Percentiles rank a stretch among this genome's conserved stretches.
Conservation (phyloP, 768 basidiomycete genomes). For the Tylopilus intermedius region DNA sequence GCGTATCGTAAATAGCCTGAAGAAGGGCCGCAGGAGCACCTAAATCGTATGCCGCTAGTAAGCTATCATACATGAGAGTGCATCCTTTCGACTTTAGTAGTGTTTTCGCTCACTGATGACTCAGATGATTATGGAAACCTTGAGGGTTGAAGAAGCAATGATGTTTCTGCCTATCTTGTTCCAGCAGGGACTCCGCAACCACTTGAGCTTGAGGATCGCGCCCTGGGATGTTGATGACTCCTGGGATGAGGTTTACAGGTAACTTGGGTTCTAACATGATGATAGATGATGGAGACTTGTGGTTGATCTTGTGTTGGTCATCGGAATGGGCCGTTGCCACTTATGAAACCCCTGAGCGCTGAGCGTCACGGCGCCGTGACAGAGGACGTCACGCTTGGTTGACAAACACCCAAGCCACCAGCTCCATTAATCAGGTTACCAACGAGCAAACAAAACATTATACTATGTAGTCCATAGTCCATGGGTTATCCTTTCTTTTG, state of each 20-base stretch:
- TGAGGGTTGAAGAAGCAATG: conserved; percentile 46
- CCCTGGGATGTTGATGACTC: conserved; percentile 46
- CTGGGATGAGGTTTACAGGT: conserved; percentile 28
- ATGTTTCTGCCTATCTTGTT: conserved; percentile 43
- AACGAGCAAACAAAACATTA: background rate
- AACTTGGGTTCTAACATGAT: background rate
- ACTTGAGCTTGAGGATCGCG: conserved; percentile 40
- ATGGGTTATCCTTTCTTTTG: background rate
- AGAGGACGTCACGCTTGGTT: too few relatives aligned
- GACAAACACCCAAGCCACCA: too few relatives aligned
- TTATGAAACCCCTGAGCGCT: background rate
- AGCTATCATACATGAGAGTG: conserved; percentile 26
- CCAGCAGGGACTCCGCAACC: conserved; percentile 40
- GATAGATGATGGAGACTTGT: background rate
- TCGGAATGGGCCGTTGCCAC: background rate
- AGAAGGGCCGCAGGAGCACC: conserved; percentile 44
- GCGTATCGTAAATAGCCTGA: conserved; percentile 45
- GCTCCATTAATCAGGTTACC: background rate
- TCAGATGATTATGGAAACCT: conserved; percentile 54
- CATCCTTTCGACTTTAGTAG: background rate
- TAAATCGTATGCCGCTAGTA: conserved; percentile 54
- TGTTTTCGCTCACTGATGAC: conserved; percentile 46
- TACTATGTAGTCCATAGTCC: background rate
- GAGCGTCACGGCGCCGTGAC: too few relatives aligned
- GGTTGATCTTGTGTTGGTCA: background rate